Evolutionary conservation across 495 filamentous ascomycete genomes (phyloP).

Genomic region (Parathielavia hyrcaniae): DNA sequence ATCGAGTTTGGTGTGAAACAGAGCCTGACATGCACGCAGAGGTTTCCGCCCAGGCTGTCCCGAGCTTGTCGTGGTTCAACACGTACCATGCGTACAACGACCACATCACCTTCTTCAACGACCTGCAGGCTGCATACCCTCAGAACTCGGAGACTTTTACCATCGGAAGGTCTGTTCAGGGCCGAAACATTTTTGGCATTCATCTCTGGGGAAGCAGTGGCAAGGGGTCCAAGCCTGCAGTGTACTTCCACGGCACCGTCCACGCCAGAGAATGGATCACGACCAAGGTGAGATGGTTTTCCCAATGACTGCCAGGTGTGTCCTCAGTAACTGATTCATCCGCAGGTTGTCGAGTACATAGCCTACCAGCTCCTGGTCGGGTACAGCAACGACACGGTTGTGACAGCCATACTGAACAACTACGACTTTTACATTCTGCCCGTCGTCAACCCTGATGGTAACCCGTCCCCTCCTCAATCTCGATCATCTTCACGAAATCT

Average conservation of each 20-base stretch:
- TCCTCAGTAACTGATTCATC: background rate
- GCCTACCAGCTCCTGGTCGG: conserved; percentile 47
- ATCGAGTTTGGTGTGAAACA: too few species aligned
- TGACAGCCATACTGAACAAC: conserved; percentile 44
- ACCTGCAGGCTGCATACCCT: conserved; percentile 45
- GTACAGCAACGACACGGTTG: conserved; percentile 40
- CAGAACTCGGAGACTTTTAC: conserved; percentile 48
- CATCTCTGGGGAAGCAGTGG: conserved; percentile 52
- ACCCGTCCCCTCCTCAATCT: background rate
- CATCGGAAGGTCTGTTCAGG: conserved; percentile 47
- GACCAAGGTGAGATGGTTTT: conserved; percentile 33
- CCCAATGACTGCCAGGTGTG: too few species aligned
- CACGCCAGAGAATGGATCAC: conserved; percentile 63
- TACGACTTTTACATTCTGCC: conserved; percentile 61
- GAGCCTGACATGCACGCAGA: background rate
- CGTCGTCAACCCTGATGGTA: conserved; percentile 58
- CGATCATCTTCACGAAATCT: background rate
- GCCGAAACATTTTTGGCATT: conserved; percentile 50
- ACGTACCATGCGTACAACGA: conserved; percentile 53
- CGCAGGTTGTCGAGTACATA: conserved; percentile 47
- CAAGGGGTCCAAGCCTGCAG: conserved; percentile 50
- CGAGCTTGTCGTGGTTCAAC: conserved; percentile 48
- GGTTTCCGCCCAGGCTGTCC: conserved; percentile 20
- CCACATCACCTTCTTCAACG: conserved; percentile 48
- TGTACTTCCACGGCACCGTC: conserved; percentile 56